Percentiles rank a stretch among this genome's conserved stretches.
Conservation (phyloP, 2,329 filamentous ascomycete species). For the Botrytis aclada region DNA sequence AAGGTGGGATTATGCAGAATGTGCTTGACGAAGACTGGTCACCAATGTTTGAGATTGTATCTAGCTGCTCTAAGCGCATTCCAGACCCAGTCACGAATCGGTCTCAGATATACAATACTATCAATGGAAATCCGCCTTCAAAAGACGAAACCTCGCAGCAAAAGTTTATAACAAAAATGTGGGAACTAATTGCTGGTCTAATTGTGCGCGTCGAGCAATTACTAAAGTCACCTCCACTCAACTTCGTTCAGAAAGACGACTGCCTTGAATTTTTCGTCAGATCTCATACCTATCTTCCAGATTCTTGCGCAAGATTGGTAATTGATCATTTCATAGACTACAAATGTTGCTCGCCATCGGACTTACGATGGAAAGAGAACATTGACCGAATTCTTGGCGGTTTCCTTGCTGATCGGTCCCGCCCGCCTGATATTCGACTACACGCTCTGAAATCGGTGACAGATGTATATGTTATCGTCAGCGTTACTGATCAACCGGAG, state of each 20-base stretch:
- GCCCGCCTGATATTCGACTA: constrained; percentile 61
- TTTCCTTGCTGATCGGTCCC: constrained; percentile 60
- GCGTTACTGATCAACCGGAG: constrained; percentile 52
- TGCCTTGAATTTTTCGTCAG: constrained; percentile 65
- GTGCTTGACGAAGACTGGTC: constrained; percentile 66
- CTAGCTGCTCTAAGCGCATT: constrained; percentile 46
- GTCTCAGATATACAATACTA: constrained; percentile 26
- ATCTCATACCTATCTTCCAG: constrained; percentile 60
- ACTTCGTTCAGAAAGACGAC: constrained; percentile 62
- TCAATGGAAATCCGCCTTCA: background rate
- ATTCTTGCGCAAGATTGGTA: constrained; percentile 61
- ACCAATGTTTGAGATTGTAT: constrained; percentile 56
- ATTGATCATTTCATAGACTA: constrained; percentile 67
- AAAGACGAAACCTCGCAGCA: constrained; percentile 30
- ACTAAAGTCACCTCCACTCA: constrained; percentile 42
- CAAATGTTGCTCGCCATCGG: constrained; percentile 68
- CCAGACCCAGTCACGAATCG: constrained; percentile 30
- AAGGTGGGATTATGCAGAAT: constrained; percentile 52
- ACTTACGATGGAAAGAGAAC: constrained; percentile 64
- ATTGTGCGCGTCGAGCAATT: constrained; percentile 37
- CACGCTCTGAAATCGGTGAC: constrained; percentile 58
- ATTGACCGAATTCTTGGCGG: constrained; percentile 57
- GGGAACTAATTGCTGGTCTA: constrained; percentile 34
- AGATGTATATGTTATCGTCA: constrained; percentile 48
- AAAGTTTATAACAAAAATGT: constrained; percentile 29